These are phyloP conservation scores for Hemisphaericaspora nanyangensis DNA, from an alignment of 805 yeast genomes.

Conservation along the genomic window DNA sequence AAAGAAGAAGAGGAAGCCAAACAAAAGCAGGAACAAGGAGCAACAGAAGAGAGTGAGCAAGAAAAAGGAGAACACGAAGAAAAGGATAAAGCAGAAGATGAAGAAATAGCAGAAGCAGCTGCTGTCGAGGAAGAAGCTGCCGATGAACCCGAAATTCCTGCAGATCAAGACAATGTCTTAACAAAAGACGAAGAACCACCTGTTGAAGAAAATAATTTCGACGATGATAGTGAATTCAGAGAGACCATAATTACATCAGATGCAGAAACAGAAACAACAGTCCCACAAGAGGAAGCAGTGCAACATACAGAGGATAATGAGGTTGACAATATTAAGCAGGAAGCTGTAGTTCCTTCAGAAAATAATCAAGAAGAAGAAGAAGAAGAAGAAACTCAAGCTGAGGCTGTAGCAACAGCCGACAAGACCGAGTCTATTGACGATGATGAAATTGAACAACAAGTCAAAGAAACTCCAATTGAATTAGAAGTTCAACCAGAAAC, in stretches of 20 bases:
- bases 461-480: slow-evolving; percentile 32
- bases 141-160: slow-evolving; percentile 6
- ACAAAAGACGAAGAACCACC: slow-evolving; percentile 10
- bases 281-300: slow-evolving; percentile 9
- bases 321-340: not conserved
- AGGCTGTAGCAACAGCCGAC: slow-evolving; percentile 8
- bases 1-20: slow-evolving; percentile 23
- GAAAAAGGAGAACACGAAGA: slow-evolving; percentile 15
- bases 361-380: not conserved
- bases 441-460: slow-evolving; percentile 25
- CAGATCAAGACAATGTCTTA: slow-evolving; percentile 11
- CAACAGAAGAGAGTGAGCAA: slow-evolving; percentile 15
- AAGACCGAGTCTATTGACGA: slow-evolving; percentile 12
- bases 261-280: slow-evolving; percentile 18
- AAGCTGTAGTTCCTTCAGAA: not conserved
- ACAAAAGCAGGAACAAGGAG: slow-evolving; percentile 23
- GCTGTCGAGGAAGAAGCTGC: slow-evolving; percentile 11
- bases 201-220: slow-evolving; percentile 6
- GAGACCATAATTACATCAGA: slow-evolving; percentile 13
- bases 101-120: slow-evolving; percentile 10
- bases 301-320: slow-evolving; percentile 19
- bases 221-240: slow-evolving; percentile 5
- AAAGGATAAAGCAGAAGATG: slow-evolving; percentile 18
- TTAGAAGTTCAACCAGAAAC: slow-evolving; percentile 29
- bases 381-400: not conserved